These are phyloP conservation scores for Cryptococcus sp. DNA, from an alignment of 1,284 basidiomycete genomes.

Conservation along the genomic window DNA sequence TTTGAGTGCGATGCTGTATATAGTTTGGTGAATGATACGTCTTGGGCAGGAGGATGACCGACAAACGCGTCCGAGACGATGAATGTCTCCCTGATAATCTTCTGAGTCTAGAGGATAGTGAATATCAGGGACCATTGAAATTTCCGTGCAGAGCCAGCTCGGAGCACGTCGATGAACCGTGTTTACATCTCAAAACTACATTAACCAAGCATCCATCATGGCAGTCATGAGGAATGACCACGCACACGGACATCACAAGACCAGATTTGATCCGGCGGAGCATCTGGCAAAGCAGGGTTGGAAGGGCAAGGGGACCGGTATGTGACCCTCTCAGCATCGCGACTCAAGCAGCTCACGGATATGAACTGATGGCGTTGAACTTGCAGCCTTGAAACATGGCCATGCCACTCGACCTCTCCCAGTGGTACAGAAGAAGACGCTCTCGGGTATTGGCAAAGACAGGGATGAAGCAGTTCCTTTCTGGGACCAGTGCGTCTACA, in stretches of 20 bases:
- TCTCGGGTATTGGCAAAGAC: constrained; percentile 82
- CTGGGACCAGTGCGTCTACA: constrained; percentile 80
- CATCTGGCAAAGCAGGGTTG: constrained; percentile 82
- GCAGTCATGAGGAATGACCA: background rate
- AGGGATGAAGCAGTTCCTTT: constrained; percentile 89
- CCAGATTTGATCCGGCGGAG: constrained; percentile 65
- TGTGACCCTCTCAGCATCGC: too few species aligned
- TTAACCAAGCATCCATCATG: constrained; percentile 1
- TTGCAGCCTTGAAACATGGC: constrained; percentile 47
- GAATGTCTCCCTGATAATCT: background rate
- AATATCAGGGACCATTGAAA: background rate
- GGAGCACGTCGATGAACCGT: too few species aligned
- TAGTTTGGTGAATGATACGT: too few species aligned
- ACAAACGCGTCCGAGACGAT: background rate
- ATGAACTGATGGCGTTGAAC: constrained; percentile 48
- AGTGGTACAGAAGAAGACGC: constrained; percentile 76
- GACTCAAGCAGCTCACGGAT: too few species aligned
- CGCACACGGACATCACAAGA: background rate
- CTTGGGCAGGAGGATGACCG: background rate
- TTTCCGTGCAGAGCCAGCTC: background rate
- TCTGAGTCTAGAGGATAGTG: background rate
- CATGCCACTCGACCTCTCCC: constrained; percentile 62
- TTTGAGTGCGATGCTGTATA: too few species aligned
- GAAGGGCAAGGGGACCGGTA: constrained; percentile 69
- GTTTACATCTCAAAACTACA: background rate